Base-by-base conservation (phyloP, 164 flowering plant species). In the Euptelea pleiosperma region DNA sequence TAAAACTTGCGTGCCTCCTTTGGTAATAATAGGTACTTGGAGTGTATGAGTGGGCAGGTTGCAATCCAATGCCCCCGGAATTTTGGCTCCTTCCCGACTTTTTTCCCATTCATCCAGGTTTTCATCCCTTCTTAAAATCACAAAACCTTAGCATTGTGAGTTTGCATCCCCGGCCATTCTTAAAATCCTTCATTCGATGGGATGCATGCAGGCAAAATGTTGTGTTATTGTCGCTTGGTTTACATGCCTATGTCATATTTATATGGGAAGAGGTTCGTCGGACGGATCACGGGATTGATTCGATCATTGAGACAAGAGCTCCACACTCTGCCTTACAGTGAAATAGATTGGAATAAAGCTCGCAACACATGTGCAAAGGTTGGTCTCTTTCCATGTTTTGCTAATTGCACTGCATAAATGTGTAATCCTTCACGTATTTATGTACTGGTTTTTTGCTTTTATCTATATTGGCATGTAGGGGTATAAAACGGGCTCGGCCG, bases 31-130 rank as follows among this genome's bases (percentile, higher is more conserved):
- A 83, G 86, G 79, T 83, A 33, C 81, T 85, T 51, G 91, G 91
- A 59, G 78, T 73, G 22, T 85, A 63, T 60, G 86, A 85, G 34
- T 85, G 91, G 91, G 56, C 67, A 8, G 91, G 87, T 25, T 66
- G 71, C 78, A 85, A 85, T 48, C 91, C 91, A 2, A 12, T 81
- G 68, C 91, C 84, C 53, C 93, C 89, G 4, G 87, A 83, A 56
- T 62, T 82, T 33, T 83, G 82, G 87, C 65, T 82, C 16, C 81
- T 81, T 10, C 86, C 84, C 8, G 44, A 69, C 16, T 6, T 61
- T 11, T 58, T 69, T 15, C 85, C 85, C 14, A 15, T 85, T 15
- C 85, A 82, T 69, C 87, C 87, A 69, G 84, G 86, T 82, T 34
- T 50, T n/a, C n/a, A n/a, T n/a, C n/a, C n/a, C n/a, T n/a, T n/a